A percentile compares a stretch with the other conserved stretches of the same genome.
Evolutionary conservation across 2,329 filamentous ascomycete genomes (phyloP).

Genomic region (Fusarium succisae): DNA sequence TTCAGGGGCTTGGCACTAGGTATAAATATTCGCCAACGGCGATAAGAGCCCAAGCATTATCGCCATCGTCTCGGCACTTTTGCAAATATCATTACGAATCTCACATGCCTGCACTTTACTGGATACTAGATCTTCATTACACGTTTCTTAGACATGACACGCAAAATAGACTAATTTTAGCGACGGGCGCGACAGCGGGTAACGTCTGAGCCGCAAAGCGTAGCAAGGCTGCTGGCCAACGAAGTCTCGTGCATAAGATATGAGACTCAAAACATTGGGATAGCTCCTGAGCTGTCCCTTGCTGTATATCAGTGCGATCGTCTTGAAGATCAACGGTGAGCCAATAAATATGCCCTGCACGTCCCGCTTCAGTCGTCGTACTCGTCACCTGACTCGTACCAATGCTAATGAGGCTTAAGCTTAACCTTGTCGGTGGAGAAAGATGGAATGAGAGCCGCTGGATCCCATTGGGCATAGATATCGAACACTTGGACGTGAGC

Average conservation of each 20-base stretch:
- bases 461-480: conserved; percentile 2
- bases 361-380: background rate
- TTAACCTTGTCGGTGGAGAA: background rate
- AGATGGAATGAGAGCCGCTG: background rate
- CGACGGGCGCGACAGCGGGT: background rate
- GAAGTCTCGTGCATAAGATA: background rate
- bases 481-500: background rate
- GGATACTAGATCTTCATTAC: conserved; percentile 16
- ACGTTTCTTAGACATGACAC: conserved; percentile 1
- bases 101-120: background rate
- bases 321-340: conserved; percentile 24
- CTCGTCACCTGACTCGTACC: conserved; percentile 15
- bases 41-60: conserved; percentile 2
- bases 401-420: conserved; percentile 10
- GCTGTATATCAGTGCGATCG: conserved; percentile 19
- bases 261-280: background rate
- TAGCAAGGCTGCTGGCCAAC: background rate
- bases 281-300: conserved; percentile 2
- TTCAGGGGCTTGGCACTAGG: conserved; percentile 1
- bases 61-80: background rate
- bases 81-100: conserved; percentile 8
- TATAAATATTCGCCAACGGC: conserved; percentile 5
- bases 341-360: conserved; percentile 3
- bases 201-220: conserved; percentile 7
- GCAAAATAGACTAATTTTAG: conserved; percentile 15